Evolutionary conservation across 2,329 filamentous ascomycete species (phyloP).

Genomic region (Neonectria hederae): DNA sequence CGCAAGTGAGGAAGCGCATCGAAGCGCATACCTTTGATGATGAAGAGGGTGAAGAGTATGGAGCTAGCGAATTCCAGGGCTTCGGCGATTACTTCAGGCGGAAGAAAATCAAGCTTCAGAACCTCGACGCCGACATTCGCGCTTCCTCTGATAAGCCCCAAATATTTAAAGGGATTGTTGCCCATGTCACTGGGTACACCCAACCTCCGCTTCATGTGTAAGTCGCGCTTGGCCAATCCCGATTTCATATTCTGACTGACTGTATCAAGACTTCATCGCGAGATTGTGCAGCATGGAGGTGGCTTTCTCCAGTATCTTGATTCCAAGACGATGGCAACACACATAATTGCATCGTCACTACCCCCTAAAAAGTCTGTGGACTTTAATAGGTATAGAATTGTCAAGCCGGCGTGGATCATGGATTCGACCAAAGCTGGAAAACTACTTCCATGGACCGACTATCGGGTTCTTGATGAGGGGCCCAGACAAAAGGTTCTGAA

Average conservation of each 20-base stretch:
- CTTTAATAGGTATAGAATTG: conserved; percentile 86
- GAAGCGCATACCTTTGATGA: conserved; percentile 76
- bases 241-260: conserved; percentile 27
- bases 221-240: conserved; percentile 31
- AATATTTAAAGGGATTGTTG: conserved; percentile 91
- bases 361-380: conserved; percentile 94
- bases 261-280: conserved; percentile 70
- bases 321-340: conserved; percentile 92
- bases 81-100: conserved; percentile 92
- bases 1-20: conserved; percentile 68
- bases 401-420: conserved; percentile 93
- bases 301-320: conserved; percentile 95
- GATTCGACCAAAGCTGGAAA: conserved; percentile 86
- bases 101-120: conserved; percentile 98
- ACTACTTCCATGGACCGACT: conserved; percentile 85
- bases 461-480: conserved; percentile 86
- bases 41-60: conserved; percentile 92
- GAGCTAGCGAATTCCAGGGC: conserved; percentile 84
- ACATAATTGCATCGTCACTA: conserved; percentile 90
- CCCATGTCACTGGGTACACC: conserved; percentile 94
- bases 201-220: conserved; percentile 87
- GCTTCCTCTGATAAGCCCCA: conserved; percentile 75
- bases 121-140: conserved; percentile 85
- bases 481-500: conserved; percentile 80
- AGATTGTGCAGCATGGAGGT: conserved; percentile 93